phyloP scores from a whole-genome alignment of 2,329 filamentous ascomycete genomes.

The Sporothrix sp. region DNA sequence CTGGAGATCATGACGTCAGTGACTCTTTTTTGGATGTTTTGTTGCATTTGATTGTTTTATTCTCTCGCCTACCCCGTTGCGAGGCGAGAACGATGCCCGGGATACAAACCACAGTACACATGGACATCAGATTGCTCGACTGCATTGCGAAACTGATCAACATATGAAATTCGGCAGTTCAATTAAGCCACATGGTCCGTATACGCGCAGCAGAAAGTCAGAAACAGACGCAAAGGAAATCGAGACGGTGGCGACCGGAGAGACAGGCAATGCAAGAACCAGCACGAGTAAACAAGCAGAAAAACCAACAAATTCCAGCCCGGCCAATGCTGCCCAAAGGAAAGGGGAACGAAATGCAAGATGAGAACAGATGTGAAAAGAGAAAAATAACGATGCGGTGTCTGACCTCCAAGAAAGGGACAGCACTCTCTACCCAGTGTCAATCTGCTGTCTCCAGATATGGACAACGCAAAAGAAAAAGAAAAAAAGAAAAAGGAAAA shows the following conservation, averaged over 20 bases:
- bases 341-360: neutral
- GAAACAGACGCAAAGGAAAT: no score
- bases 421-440: no score
- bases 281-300: neutral
- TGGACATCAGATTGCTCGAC: no score
- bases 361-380: neutral
- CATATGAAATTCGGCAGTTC: no score
- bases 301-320: neutral
- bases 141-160: no score
- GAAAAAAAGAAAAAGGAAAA: neutral
- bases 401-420: no score
- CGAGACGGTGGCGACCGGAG: neutral
- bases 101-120: no score
- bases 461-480: neutral
- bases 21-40: neutral
- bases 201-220: no score
- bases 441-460: no score
- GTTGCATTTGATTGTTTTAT: neutral
- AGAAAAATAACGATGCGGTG: no score
- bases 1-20: neutral
- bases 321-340: neutral
- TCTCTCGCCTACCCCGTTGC: neutral
- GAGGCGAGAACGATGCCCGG: no score
- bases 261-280: neutral
- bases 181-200: no score